These are phyloP conservation scores for Prunus padus DNA, from an alignment of 306 rosid species.

Conservation along the genomic window DNA sequence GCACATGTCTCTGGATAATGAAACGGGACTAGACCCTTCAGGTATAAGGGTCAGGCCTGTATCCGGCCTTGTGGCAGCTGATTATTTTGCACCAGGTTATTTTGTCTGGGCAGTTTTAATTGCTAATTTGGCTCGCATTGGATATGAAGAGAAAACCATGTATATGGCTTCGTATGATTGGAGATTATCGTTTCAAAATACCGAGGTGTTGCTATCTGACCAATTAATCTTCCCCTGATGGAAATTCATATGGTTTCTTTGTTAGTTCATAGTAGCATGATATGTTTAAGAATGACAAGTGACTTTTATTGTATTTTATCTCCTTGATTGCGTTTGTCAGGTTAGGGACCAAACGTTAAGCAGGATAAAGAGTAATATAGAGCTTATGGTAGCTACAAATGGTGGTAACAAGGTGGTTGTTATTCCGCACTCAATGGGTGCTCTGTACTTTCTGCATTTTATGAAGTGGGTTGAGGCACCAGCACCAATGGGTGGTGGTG, in stretches of 20 bases:
- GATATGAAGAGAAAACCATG: slow-evolving; percentile 88
- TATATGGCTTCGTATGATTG: slow-evolving; percentile 91
- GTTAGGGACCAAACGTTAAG: slow-evolving; percentile 71
- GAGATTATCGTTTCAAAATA: slow-evolving; percentile 82
- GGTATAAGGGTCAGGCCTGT: slow-evolving; percentile 82
- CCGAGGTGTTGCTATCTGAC: slow-evolving; percentile 55
- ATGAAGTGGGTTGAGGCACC: slow-evolving; percentile 95
- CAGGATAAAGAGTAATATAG: slow-evolving; percentile 74
- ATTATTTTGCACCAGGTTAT: slow-evolving; percentile 89
- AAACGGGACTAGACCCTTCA: slow-evolving; percentile 72
- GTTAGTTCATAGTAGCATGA: background rate
- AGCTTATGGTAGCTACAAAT: slow-evolving; percentile 78
- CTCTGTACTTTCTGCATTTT: slow-evolving; percentile 75
- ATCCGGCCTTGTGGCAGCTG: slow-evolving; percentile 96
- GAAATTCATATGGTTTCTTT: slow-evolving; percentile 8
- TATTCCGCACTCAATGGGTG: slow-evolving; percentile 88
- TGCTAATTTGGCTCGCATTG: slow-evolving; percentile 87
- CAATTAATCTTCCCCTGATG: slow-evolving; percentile 2
- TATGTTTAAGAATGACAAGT: slow-evolving; percentile 17
- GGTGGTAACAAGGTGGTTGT: slow-evolving; percentile 79
- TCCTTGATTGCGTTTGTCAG: slow-evolving; percentile 43
- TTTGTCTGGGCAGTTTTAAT: slow-evolving; percentile 91
- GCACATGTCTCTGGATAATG: slow-evolving; percentile 85
- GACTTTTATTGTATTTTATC: slow-evolving; percentile 5
- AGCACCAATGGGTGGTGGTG: slow-evolving; percentile 77